Percentiles rank a stretch among this genome's conserved stretches.
phyloP scores from a whole-genome alignment of 257 asterid species.

The Capsicum pubescens region DNA sequence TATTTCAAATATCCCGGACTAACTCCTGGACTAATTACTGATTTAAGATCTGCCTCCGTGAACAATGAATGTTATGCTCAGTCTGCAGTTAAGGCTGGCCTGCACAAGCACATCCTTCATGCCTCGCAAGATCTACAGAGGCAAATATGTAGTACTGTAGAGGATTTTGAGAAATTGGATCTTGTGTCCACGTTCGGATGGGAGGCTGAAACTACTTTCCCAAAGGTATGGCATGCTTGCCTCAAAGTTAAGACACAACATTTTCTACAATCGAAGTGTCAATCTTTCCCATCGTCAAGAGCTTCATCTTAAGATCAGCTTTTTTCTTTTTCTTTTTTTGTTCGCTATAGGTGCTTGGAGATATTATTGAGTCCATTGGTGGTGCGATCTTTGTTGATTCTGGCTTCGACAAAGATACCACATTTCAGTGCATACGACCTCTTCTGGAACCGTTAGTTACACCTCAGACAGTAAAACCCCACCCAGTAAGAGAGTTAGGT shows the following conservation, averaged over 20 bases:
- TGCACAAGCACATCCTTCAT: slow-evolving; percentile 74
- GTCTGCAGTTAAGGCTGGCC: slow-evolving; percentile 59
- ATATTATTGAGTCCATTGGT: slow-evolving; percentile 76
- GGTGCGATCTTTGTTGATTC: slow-evolving; percentile 87
- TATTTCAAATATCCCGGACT: slow-evolving; percentile 57
- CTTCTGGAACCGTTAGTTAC: slow-evolving; percentile 84
- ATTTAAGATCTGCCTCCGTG: slow-evolving; percentile 87
- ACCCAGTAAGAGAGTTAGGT: slow-evolving; percentile 64
- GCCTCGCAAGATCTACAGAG: slow-evolving; percentile 68
- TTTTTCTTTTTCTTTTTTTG: background rate
- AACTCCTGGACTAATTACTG: slow-evolving; percentile 77
- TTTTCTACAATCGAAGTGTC: too few species aligned
- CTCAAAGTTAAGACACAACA: background rate
- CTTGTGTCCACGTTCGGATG: slow-evolving; percentile 64
- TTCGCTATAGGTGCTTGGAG: slow-evolving; percentile 75
- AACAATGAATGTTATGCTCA: slow-evolving; percentile 79
- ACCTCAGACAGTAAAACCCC: slow-evolving; percentile 63
- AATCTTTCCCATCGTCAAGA: too few species aligned
- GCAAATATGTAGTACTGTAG: slow-evolving; percentile 47
- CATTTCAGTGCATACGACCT: slow-evolving; percentile 61
- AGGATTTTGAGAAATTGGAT: slow-evolving; percentile 32
- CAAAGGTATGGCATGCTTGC: slow-evolving; percentile 57
- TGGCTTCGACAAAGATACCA: slow-evolving; percentile 54
- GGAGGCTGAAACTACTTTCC: slow-evolving; percentile 65
- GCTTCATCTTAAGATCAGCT: background rate